Percentiles rank a stretch among this genome's conserved stretches.
These are phyloP conservation scores for Thalassiosira sp. DNA, from an alignment of 352 stramenopile species.

Conservation along the genomic window DNA sequence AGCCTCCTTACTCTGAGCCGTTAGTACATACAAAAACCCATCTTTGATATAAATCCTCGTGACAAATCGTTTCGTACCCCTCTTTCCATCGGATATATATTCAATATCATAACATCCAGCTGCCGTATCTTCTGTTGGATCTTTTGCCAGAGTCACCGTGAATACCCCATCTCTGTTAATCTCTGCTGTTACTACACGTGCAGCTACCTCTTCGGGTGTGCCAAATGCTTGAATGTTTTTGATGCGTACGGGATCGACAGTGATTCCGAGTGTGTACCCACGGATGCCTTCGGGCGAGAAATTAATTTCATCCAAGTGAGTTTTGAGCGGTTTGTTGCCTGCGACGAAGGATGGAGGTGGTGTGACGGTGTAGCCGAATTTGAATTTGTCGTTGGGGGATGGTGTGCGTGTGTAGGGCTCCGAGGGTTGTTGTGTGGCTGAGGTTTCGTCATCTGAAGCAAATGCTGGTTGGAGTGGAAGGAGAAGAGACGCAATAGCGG, in stretches of 20 bases:
- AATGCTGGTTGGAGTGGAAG: not conserved
- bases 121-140: slow-evolving; percentile 48
- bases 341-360: slow-evolving; percentile 36
- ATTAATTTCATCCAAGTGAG: slow-evolving; percentile 80
- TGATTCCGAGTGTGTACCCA: slow-evolving; percentile 73
- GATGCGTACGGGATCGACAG: slow-evolving; percentile 77
- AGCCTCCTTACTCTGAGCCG: slow-evolving; percentile 67
- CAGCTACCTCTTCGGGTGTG: slow-evolving; percentile 74
- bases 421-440: slow-evolving; percentile 9
- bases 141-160: slow-evolving; percentile 69
- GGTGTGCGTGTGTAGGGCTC: slow-evolving; percentile 20
- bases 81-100: slow-evolving; percentile 72
- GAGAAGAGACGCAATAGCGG: not conserved
- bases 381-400: slow-evolving; percentile 33
- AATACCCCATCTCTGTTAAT: slow-evolving; percentile 80
- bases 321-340: slow-evolving; percentile 71
- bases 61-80: slow-evolving; percentile 68
- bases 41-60: slow-evolving; percentile 66
- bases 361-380: slow-evolving; percentile 45
- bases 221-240: slow-evolving; percentile 70
- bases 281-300: slow-evolving; percentile 34
- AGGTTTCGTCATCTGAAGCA: slow-evolving; percentile 1
- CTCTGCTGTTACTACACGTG: slow-evolving; percentile 74
- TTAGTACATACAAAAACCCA: slow-evolving; percentile 73
- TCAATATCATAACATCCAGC: slow-evolving; percentile 66